phyloP scores from a whole-genome alignment of 176 grass and related monocot species.

The Otatea glauca region DNA sequence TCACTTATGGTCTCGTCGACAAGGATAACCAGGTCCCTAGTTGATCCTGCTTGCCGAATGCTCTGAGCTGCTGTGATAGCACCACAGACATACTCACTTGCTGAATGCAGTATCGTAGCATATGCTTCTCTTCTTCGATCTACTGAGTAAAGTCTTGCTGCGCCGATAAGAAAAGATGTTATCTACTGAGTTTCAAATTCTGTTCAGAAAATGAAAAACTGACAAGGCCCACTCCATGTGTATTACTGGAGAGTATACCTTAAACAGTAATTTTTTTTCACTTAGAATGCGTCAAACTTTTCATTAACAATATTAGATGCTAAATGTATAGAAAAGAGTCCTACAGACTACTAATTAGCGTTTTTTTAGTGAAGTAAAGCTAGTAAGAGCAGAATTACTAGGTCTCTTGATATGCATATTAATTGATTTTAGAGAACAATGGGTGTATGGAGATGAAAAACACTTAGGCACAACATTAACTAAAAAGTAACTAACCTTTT shows the following conservation, averaged over 20 bases:
- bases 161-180: constrained; percentile 38
- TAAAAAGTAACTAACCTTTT: constrained; percentile 59
- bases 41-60: constrained; percentile 83
- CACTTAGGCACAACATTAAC: not conserved
- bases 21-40: constrained; percentile 82
- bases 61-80: constrained; percentile 88
- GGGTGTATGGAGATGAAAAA: not conserved
- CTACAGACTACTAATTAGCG: not conserved
- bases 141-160: constrained; percentile 77
- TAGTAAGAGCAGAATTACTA: not conserved
- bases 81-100: constrained; percentile 81
- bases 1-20: constrained; percentile 74
- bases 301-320: constrained; percentile 19
- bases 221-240: not conserved
- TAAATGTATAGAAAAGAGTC: not conserved
- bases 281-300: not conserved
- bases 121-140: constrained; percentile 74
- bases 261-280: constrained; percentile 11
- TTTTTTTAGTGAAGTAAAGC: not conserved
- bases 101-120: constrained; percentile 88
- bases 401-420: constrained; percentile 9
- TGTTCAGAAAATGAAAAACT: not conserved
- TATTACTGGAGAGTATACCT: not conserved
- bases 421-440: not conserved
- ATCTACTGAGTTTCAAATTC: not conserved